These are phyloP conservation scores for Apiospora kogelbergensis DNA, from an alignment of 2,329 filamentous ascomycete species.

Conservation along the genomic window DNA sequence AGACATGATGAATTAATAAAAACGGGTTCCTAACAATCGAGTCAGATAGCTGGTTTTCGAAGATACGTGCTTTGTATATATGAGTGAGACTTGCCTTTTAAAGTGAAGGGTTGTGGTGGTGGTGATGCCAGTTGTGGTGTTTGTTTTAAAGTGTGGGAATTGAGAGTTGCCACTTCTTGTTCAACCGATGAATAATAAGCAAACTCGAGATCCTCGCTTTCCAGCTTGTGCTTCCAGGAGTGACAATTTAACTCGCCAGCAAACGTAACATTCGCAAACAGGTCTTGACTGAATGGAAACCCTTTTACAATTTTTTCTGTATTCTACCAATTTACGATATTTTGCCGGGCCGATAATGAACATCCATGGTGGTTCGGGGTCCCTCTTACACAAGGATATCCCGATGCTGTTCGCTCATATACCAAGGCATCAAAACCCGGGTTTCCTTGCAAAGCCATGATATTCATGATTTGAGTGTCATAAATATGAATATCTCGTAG, in stretches of 20 bases:
- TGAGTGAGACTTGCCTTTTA: not conserved
- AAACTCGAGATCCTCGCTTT: not conserved
- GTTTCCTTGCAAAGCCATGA: too few species aligned
- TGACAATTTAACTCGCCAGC: not conserved
- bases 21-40: not conserved
- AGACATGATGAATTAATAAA: conserved; percentile 28
- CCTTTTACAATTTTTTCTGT: not conserved
- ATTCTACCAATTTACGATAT: not conserved
- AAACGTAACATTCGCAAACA: not conserved
- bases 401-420: not conserved
- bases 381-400: not conserved
- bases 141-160: not conserved
- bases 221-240: not conserved
- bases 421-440: not conserved
- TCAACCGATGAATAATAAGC: not conserved
- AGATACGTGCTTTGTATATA: too few species aligned
- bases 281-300: not conserved
- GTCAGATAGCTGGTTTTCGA: not conserved
- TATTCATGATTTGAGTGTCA: not conserved
- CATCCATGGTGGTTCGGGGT: not conserved
- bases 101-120: not conserved
- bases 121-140: not conserved
- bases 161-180: conserved; percentile 5
- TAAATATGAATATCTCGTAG: not conserved
- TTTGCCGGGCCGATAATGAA: not conserved